Evolutionary conservation across 495 filamentous ascomycete genomes (phyloP).

Genomic region (Amorphotheca resinae): DNA sequence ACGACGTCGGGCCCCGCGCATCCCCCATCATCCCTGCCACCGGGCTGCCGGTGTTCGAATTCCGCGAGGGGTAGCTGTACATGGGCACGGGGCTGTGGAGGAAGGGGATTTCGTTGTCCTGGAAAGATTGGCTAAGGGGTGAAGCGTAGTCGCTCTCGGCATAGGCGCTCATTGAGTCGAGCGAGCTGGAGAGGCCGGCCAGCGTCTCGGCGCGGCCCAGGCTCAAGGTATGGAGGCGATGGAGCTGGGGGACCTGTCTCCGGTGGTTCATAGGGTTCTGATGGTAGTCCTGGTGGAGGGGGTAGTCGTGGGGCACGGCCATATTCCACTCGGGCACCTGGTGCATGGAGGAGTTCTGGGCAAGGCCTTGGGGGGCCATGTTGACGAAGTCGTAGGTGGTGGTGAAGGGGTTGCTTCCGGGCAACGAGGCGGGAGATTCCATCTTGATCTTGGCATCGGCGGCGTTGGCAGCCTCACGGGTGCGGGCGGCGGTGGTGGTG

Average conservation of each 20-base stretch:
- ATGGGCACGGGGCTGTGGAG: conserved; percentile 39
- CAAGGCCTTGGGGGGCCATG: conserved; percentile 27
- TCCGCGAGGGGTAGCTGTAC: conserved; percentile 36
- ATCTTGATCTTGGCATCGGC: conserved; percentile 19
- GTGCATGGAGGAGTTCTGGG: conserved; percentile 14
- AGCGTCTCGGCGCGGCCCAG: conserved; percentile 14
- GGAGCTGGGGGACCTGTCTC: conserved; percentile 17
- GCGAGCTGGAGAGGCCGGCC: conserved; percentile 28
- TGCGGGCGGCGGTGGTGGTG: conserved; percentile 14
- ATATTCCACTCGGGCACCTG: conserved; percentile 17
- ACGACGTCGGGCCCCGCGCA: conserved; percentile 35
- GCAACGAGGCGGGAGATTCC: conserved; percentile 12
- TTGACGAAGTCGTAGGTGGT: conserved; percentile 39
- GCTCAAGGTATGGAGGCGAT: conserved; percentile 18
- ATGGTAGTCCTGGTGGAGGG: conserved; percentile 13
- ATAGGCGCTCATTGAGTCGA: conserved; percentile 35
- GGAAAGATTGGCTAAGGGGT: conserved; percentile 36
- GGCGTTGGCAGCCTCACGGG: conserved; percentile 7
- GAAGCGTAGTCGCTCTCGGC: conserved; percentile 41
- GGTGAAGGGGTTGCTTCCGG: conserved; percentile 20
- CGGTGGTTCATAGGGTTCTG: conserved; percentile 15
- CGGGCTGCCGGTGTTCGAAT: conserved; percentile 36
- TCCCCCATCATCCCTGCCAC: conserved; percentile 35
- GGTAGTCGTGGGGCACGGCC: conserved; percentile 14
- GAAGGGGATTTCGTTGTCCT: conserved; percentile 35